Evolutionary conservation across 1,284 basidiomycete genomes (phyloP).

Genomic region (Cutaneotrichosporon mucoides): DNA sequence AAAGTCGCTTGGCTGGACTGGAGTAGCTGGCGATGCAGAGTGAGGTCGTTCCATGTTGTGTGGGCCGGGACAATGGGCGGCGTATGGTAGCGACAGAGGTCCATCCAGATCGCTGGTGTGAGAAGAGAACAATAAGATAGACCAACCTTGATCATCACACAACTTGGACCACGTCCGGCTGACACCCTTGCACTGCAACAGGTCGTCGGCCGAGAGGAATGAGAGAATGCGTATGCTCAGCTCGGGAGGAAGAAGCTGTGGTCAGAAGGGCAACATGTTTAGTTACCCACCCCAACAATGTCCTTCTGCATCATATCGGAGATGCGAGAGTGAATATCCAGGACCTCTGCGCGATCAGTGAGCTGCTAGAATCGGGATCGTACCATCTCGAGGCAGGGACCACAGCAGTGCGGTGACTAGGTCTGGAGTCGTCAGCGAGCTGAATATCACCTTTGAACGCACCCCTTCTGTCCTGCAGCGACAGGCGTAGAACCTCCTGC

Average conservation of each 20-base stretch:
- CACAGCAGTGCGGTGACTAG: slow-evolving; percentile 33
- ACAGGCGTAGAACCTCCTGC: slow-evolving; percentile 14
- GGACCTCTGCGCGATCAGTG: slow-evolving; percentile 26
- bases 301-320: slow-evolving; percentile 69
- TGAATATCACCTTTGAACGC: not conserved
- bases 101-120: slow-evolving; percentile 38
- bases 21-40: slow-evolving; percentile 30
- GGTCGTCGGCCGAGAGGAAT: slow-evolving; percentile 58
- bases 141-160: slow-evolving; percentile 56
- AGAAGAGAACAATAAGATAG: not conserved
- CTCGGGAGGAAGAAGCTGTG: slow-evolving; percentile 68
- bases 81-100: slow-evolving; percentile 27
- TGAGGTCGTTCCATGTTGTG: slow-evolving; percentile 43
- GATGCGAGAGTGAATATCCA: slow-evolving; percentile 59
- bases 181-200: slow-evolving; percentile 65
- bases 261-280: slow-evolving; percentile 1
- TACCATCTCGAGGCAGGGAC: slow-evolving; percentile 41
- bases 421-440: slow-evolving; percentile 24
- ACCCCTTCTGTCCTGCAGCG: slow-evolving; percentile 25
- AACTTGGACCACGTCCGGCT: slow-evolving; percentile 65
- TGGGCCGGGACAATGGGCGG: slow-evolving; percentile 31
- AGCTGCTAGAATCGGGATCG: slow-evolving; percentile 1
- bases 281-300: slow-evolving; percentile 64
- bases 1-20: slow-evolving; percentile 11
- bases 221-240: slow-evolving; percentile 66